Conservation (phyloP, 2,329 filamentous ascomycete species). For the Xylaria sp. region DNA sequence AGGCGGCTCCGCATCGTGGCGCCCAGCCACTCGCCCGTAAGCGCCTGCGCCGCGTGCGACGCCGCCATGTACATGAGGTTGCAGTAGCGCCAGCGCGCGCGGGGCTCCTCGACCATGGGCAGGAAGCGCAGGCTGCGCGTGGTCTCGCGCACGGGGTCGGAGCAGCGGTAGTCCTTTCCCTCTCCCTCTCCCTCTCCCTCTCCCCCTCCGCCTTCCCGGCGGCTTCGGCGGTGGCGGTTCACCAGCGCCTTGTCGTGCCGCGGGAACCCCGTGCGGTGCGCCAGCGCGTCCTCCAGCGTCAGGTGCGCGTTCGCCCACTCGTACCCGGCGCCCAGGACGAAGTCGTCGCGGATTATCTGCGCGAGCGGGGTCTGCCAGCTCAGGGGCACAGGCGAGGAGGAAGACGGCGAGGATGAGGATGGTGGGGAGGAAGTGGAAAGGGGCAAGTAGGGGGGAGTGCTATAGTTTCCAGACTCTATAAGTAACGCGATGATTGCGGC, state of each 20-base stretch:
- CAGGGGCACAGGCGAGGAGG: slow-evolving; percentile 28
- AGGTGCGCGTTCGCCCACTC: slow-evolving; percentile 46
- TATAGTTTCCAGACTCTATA: slow-evolving; percentile 46
- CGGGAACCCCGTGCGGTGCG: slow-evolving; percentile 54
- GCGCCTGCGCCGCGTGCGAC: slow-evolving; percentile 48
- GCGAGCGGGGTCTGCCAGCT: slow-evolving; percentile 51
- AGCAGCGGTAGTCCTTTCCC: no score
- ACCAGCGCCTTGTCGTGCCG: slow-evolving; percentile 43
- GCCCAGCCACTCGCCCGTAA: slow-evolving; percentile 44
- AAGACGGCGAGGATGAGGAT: slow-evolving; percentile 18
- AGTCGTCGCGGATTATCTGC: slow-evolving; percentile 52
- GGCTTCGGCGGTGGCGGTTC: slow-evolving; percentile 36
- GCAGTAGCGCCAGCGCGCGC: slow-evolving; percentile 52
- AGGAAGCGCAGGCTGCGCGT: slow-evolving; percentile 48
- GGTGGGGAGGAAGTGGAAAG: slow-evolving; percentile 13
- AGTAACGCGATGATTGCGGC: slow-evolving; percentile 52
- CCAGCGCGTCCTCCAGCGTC: slow-evolving; percentile 56
- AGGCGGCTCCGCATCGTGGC: slow-evolving; percentile 43
- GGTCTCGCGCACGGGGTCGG: slow-evolving; percentile 40
- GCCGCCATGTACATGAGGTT: slow-evolving; percentile 56
- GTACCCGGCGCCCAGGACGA: slow-evolving; percentile 45
- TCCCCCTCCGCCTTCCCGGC: no score
- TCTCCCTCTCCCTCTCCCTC: no score
- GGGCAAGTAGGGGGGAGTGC: slow-evolving; percentile 13
- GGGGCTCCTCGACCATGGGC: slow-evolving; percentile 46